These are phyloP conservation scores for Plasmodium cynomolgi DNA, from an alignment of 169 alveolate species.

Conservation along the genomic window DNA sequence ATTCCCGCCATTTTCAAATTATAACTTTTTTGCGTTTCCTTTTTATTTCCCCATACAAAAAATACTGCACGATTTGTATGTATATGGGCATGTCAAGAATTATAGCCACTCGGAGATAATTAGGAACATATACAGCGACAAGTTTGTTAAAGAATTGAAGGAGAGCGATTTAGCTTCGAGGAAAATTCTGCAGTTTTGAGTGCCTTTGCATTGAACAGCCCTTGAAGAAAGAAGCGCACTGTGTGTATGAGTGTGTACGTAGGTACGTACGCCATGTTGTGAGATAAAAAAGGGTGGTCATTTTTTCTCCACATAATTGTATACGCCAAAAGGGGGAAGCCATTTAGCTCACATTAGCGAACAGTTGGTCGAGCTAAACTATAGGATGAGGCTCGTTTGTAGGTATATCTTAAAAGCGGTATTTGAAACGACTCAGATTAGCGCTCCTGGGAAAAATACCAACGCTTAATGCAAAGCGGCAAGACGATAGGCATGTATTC, in stretches of 20 bases:
- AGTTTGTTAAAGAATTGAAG: constrained; percentile 35
- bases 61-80: constrained; percentile 62
- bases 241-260: too few species aligned
- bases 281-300: not conserved
- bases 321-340: not conserved
- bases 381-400: not conserved
- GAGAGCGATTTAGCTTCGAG: constrained; percentile 26
- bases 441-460: not conserved
- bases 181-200: constrained; percentile 38
- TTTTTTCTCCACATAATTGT: not conserved
- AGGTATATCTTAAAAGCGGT: not conserved
- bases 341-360: not conserved
- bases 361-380: not conserved
- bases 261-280: not conserved
- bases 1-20: constrained; percentile 70
- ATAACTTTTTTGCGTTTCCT: constrained; percentile 68
- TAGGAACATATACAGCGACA: constrained; percentile 42
- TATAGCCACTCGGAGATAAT: constrained; percentile 64
- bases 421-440: not conserved
- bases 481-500: not conserved
- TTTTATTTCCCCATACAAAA: constrained; percentile 67
- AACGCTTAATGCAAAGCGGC: not conserved
- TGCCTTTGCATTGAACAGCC: not conserved
- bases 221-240: not conserved
- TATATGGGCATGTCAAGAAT: constrained; percentile 75